Base-by-base conservation (phyloP, 768 basidiomycete species). In the Phaffia australis region DNA sequence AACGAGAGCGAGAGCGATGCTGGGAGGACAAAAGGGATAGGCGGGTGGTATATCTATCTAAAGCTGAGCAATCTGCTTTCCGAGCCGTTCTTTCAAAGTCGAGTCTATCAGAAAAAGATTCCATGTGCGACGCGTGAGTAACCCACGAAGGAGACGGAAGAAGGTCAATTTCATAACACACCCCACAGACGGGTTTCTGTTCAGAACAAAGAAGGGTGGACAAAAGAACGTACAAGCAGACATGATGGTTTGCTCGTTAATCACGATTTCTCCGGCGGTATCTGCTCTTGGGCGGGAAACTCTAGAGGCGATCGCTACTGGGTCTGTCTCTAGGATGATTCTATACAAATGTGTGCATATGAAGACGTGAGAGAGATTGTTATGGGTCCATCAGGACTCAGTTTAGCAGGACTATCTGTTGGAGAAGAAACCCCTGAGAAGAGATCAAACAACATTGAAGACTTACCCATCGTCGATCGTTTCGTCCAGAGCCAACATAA, bases 241-340 rank as follows among this genome's bases (percentile, higher is more conserved):
- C 82, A 94, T 81, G 68, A 95, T 81, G 11, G 91, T 93, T 79
- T 95, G 92, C 79, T 99, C 95, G 80, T 99, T 97, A 81, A 99
- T 94, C 69, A 93, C 87, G 70, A 99, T 95, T 71, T 98, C 93
- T 48, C 67, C 67, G 29, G 87, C 87, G 60, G 93, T 86, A 76
- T 98, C 95, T 19, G 94, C 86, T 70, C 85, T 86, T 52, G 95
- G 89, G 70, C 92, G 79, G 72, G 88, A 93, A 61, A 98, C 95
- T 62, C 95, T 80, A 42, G 91, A 89, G 0, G 92, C 91, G 74
- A 98, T 95, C n/a, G 93, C 87, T 0, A 89, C 83, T 2, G 93
- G 81, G 75, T 99, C 95, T 0, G 94, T 98, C 77, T 98, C 94
- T 23, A 98, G 85, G 70, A 98, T 93, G 74, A 98, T 88, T 21